Percentiles rank a stretch among this genome's conserved stretches.
Conservation (phyloP, 78 protist species). For the Chrysochromulina tobinii region DNA sequence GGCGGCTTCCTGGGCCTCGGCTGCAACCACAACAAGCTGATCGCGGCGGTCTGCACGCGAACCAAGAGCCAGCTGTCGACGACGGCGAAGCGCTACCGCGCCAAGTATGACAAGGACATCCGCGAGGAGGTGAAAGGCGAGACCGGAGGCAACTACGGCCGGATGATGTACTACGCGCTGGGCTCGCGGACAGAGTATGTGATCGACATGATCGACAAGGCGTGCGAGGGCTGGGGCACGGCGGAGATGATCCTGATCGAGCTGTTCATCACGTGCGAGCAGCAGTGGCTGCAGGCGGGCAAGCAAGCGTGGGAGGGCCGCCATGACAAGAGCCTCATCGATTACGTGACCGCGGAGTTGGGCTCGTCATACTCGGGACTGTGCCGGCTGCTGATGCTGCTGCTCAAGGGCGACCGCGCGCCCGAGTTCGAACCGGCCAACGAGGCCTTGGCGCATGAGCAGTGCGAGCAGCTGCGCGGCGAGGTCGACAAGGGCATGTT, state of each 20-base stretch:
- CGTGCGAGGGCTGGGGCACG: neutral
- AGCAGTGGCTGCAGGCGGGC: too few relatives aligned
- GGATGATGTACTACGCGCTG: neutral
- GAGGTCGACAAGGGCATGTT: too few relatives aligned
- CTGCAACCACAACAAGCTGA: conserved; percentile 6
- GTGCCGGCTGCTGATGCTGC: too few relatives aligned
- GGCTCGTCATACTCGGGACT: too few relatives aligned
- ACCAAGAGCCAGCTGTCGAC: neutral
- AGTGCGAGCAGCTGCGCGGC: too few relatives aligned
- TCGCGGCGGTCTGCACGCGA: neutral
- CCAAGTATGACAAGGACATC: neutral
- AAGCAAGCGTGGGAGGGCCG: too few relatives aligned
- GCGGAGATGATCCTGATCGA: neutral
- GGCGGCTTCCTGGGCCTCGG: neutral
- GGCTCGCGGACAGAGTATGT: neutral
- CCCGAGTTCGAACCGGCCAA: too few relatives aligned
- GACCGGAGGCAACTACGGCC: neutral
- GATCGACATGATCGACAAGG: neutral
- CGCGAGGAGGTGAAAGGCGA: neutral
- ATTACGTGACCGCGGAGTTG: too few relatives aligned
- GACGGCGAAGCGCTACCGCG: neutral
- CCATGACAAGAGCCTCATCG: too few relatives aligned
- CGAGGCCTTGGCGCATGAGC: too few relatives aligned
- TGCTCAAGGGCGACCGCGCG: too few relatives aligned
- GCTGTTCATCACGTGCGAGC: neutral